These are phyloP conservation scores for Pythium volutum DNA, from an alignment of 352 stramenopile species.

Conservation along the genomic window DNA sequence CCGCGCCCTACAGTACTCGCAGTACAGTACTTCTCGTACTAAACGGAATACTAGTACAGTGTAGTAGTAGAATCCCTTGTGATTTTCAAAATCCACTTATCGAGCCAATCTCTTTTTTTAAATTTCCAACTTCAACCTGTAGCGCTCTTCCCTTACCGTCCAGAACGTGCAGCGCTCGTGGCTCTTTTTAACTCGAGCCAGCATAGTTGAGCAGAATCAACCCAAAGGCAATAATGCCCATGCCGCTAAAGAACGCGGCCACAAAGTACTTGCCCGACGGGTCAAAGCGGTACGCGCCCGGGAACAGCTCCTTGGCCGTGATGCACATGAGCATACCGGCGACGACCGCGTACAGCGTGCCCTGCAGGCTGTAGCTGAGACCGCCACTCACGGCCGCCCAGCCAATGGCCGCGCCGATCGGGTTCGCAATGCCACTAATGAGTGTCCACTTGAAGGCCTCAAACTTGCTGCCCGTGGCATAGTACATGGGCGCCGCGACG, in stretches of 20 bases:
- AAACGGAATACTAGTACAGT: too few relatives aligned
- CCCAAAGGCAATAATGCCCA: conserved; percentile 88
- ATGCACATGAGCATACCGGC: conserved; percentile 94
- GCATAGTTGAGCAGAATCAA: conserved; percentile 84
- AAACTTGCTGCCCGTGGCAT: conserved; percentile 89
- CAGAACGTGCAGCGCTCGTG: neutral
- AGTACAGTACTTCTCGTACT: too few relatives aligned
- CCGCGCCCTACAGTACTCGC: too few relatives aligned
- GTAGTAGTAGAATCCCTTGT: too few relatives aligned
- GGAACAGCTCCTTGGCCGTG: conserved; percentile 87
- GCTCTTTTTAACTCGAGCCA: conserved; percentile 40
- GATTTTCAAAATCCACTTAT: too few relatives aligned
- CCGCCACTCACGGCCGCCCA: conserved; percentile 64
- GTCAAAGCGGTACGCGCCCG: conserved; percentile 89
- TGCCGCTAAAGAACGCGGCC: conserved; percentile 78
- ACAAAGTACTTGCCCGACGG: conserved; percentile 86
- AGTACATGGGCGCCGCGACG: conserved; percentile 95
- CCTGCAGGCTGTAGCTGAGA: conserved; percentile 69
- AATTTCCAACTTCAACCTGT: neutral
- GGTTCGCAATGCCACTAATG: conserved; percentile 87
- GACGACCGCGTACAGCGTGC: conserved; percentile 90
- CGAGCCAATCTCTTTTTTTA: too few relatives aligned
- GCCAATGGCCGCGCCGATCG: conserved; percentile 86
- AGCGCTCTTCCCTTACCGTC: neutral
- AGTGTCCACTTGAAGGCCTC: conserved; percentile 92